Base-by-base conservation (phyloP, 805 yeast species). In the Jamesozyma spencerorum region DNA sequence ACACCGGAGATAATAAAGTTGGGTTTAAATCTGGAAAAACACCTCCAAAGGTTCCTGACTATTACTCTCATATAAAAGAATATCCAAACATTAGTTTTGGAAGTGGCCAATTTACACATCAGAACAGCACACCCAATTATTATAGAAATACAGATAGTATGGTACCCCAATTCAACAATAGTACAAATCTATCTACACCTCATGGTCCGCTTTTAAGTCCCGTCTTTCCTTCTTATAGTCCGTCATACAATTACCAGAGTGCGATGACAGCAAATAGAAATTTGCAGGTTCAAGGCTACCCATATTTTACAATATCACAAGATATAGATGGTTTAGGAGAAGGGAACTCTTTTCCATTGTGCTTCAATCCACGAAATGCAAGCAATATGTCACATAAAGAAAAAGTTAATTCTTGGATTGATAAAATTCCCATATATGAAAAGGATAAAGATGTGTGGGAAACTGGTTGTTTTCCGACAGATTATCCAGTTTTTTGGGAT, bases 341-440 rank as follows among this genome's bases (percentile, higher is more conserved):
- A 12, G 46, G 44, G 10, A 47, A 42, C 10, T 39, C 48, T 8
- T 68, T 75, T 39, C 79, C 81, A 1, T 45, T 63, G 1, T 51
- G 53, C 12, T 81, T 82, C 53, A 71, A 80, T 43, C 90, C 90
- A 11, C 66, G 85, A 51, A 60, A 60, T 24, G 76, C 77, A 2
- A 62, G 71, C 7, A 78, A 76, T 55, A 81, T 83, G 87, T 69
- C 77, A 1, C 73, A 70, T 46, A 64, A 60, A 36, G 90, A 83
- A 50, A 83, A 82, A 50, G 83, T 83, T 1, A 66, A 66, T 30
- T 62, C 57, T 5, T 83, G 92, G 92, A 70, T 83, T 28, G 62
- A 63, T 3, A 65, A 68, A 22, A 70, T 83, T 3, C 88, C 88
- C 1, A 53, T 68, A 7, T 66, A 42, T 36, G 50, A 50, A 33